These are phyloP conservation scores for Brassica juncea DNA, from an alignment of 345 rosid species.

Conservation along the genomic window DNA sequence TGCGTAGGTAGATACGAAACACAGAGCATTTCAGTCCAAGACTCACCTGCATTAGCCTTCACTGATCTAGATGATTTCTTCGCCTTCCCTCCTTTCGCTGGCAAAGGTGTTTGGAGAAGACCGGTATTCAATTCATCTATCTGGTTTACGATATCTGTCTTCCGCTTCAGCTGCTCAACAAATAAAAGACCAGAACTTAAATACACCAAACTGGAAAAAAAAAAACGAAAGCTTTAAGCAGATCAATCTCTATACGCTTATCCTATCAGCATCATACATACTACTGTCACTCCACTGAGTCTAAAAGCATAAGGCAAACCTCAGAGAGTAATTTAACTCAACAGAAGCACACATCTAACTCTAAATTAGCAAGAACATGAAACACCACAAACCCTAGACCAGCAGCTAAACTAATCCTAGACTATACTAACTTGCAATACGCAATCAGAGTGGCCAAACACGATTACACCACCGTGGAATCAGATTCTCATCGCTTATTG, in stretches of 20 bases:
- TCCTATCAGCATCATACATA: conserved; percentile 3
- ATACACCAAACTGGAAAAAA: conserved; percentile 9
- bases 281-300: conserved; percentile 7
- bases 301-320: conserved; percentile 6
- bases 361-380: conserved; percentile 14
- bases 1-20: conserved; percentile 5
- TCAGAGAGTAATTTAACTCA: neutral
- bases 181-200: conserved; percentile 29
- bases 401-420: conserved; percentile 23
- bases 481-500: conserved; percentile 35
- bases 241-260: neutral
- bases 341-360: neutral
- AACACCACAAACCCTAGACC: conserved; percentile 28
- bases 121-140: conserved; percentile 55
- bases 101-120: conserved; percentile 71
- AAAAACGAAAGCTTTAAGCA: neutral
- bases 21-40: conserved; percentile 6
- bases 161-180: conserved; percentile 68
- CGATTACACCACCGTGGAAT: neutral
- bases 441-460: neutral
- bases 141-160: conserved; percentile 62
- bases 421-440: conserved; percentile 22
- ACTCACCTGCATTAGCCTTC: conserved; percentile 71
- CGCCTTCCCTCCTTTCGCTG: conserved; percentile 75
- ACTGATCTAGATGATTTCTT: conserved; percentile 65